Base-by-base conservation (phyloP, 2,329 filamentous ascomycete species). In the Aspergillus texensis region DNA sequence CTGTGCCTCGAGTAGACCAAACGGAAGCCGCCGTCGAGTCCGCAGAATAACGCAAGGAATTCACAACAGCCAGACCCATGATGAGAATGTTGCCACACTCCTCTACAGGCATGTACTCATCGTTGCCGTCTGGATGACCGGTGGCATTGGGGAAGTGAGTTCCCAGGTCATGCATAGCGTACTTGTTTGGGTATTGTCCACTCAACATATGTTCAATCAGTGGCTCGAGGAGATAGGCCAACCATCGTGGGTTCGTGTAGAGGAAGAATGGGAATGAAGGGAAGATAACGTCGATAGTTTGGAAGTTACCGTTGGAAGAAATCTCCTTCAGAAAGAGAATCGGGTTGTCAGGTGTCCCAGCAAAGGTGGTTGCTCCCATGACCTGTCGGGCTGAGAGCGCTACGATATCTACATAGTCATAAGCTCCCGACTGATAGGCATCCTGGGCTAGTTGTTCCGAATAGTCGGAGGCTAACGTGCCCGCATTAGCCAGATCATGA, bases 231-330 rank as follows among this genome's bases (percentile, higher is more conserved):
- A 94, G 82, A 72, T 94, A 94, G 1, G 88, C 90, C 62, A 94
- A 81, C 91, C 91, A 94, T 63, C 87, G 83, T 2, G 92, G 92
- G 69, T 94, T 93, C 21, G 91, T 93, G 74, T 94, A 95, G 24
- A 94, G 76, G 81, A 94, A 94, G 83, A 94, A 95, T 0, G 92
- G 91, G 77, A 93, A 94, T 0, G 91, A 86, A 0, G 92, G 92
- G 80, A 93, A 95, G 70, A 96, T 94, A 62, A 96, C 91, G 79
- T 94, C 91, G 12, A 95, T 90, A 0, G 92, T 95, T 74, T 95
- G 92, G 76, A 89, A 89, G 71, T 96, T 94, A 4, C 92, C 92
- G 70, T 94, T 91, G 2, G 90, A 93, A 1, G 91, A 93, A 61
- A 95, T 94, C 75, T 95, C 92, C 74, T 95, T 95, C 64, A 94